Percentiles rank a stretch among this genome's conserved stretches.
phyloP scores from a whole-genome alignment of 164 flowering plant species.

The Sedum album region DNA sequence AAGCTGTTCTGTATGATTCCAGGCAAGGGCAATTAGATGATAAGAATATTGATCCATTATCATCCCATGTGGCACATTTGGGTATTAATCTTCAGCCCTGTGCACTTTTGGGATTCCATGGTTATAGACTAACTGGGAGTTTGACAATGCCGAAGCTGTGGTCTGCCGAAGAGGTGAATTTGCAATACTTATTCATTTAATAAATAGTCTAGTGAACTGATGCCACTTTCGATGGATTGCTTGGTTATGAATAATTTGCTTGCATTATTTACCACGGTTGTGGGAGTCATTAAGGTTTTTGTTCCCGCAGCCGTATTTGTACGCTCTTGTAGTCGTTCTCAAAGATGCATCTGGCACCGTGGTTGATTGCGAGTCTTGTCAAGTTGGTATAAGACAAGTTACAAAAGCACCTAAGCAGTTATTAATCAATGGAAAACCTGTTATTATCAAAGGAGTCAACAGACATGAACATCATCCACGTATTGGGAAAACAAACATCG shows the following conservation, averaged over 20 bases:
- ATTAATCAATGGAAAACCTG: constrained; percentile 81
- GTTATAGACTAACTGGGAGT: constrained; percentile 54
- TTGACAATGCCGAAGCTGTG: constrained; percentile 76
- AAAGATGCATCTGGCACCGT: constrained; percentile 69
- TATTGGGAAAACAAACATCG: constrained; percentile 83
- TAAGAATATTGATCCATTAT: constrained; percentile 30
- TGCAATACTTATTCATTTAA: not conserved
- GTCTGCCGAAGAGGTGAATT: constrained; percentile 85
- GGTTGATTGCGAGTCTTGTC: constrained; percentile 91
- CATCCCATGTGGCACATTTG: constrained; percentile 44
- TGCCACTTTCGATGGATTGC: not conserved
- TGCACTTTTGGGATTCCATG: constrained; percentile 48
- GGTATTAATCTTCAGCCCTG: constrained; percentile 24
- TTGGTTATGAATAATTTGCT: not conserved
- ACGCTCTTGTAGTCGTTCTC: constrained; percentile 69
- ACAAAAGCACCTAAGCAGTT: constrained; percentile 79
- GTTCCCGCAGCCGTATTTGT: constrained; percentile 67
- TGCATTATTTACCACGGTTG: not conserved
- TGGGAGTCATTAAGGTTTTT: constrained; percentile 7
- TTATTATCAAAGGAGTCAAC: constrained; percentile 83
- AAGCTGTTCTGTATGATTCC: constrained; percentile 66
- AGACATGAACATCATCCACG: constrained; percentile 99
- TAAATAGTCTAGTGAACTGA: not conserved
- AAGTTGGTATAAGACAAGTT: constrained; percentile 73
- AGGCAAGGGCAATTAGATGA: constrained; percentile 37